Base-by-base conservation (phyloP, 176 grass and related monocot species). In the Hsuehochloa calcarea region DNA sequence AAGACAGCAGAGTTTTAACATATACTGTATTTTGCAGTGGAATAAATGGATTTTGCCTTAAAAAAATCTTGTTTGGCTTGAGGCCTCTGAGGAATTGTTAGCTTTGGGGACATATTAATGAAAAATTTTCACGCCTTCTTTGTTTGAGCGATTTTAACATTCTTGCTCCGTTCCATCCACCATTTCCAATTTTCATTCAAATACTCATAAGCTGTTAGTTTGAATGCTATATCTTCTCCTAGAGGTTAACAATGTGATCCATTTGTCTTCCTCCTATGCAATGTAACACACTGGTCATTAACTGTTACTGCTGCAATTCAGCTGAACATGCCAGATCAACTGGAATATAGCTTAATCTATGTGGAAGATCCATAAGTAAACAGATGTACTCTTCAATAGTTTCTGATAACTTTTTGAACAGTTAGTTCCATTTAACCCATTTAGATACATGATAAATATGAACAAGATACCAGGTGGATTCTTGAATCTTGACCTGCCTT, bases 401-500 rank as follows among this genome's bases (percentile, higher is more conserved):
- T 52, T 15, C 27, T 68, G 27, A 80, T 80, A 39, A 72, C 4
- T 12, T 64, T 86, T 63, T 64, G 38, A 52, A 17, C 46, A 80
- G 56, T 41, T 86, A 54, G 52, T 86, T 74, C 41, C 67, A 71
- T 86, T 79, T 38, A 82, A 10, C 16, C 37, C 50, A 41, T 16
- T 41, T 68, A 80, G 4, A 1, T 80, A 85, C 63, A 68, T 58
- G 61, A 77, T 77, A 77, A 68, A 62, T 54, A 86, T 55, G 78
- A 67, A 31, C 34, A 81, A 35, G 20, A 69, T 54, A 50, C 64
- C 52, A 51, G 40, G 72, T 82, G 4, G 41, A 50, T 58, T 40
- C 12, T 61, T 35, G 54, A 56, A 56, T 22, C 54, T 56, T 58
- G 49, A 66, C 43, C 23, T 66, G 15, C 5, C 62, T 80, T 80